phyloP scores from a whole-genome alignment of 805 yeast genomes.

The Barnettozyma populi region DNA sequence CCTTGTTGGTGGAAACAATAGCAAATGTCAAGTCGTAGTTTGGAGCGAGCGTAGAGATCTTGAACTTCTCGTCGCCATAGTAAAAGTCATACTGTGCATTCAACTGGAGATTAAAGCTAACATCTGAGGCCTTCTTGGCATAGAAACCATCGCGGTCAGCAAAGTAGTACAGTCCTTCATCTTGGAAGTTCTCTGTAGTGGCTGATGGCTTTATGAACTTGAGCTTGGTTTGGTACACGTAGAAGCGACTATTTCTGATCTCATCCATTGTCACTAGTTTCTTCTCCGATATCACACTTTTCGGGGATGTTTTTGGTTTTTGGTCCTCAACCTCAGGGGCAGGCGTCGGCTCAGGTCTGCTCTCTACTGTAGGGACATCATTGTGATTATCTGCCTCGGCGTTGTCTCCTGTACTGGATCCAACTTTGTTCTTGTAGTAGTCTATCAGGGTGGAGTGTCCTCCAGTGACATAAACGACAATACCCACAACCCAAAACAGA shows the following conservation, averaged over 20 bases:
- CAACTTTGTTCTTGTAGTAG: constrained; percentile 19
- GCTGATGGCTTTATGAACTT: constrained; percentile 17
- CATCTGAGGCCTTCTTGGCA: constrained; percentile 16
- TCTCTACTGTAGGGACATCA: constrained; percentile 5
- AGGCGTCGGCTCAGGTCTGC: background rate
- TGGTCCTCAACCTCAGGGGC: background rate
- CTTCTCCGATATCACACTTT: background rate
- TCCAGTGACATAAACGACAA: constrained; percentile 11
- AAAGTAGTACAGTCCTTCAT: constrained; percentile 22
- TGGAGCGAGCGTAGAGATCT: constrained; percentile 15
- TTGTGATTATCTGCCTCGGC: constrained; percentile 9
- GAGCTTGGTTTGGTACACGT: constrained; percentile 10
- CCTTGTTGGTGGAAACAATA: constrained; percentile 49
- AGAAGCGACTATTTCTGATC: constrained; percentile 16
- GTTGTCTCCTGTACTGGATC: constrained; percentile 4
- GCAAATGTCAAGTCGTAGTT: constrained; percentile 23
- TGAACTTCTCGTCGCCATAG: constrained; percentile 8
- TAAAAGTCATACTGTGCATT: constrained; percentile 5
- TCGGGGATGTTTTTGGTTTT: constrained; percentile 1
- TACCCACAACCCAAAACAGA: constrained; percentile 16
- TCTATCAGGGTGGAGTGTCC: constrained; percentile 15
- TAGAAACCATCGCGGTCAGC: constrained; percentile 7
- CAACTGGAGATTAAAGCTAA: constrained; percentile 7
- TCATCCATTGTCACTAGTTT: constrained; percentile 17
- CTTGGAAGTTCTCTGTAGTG: constrained; percentile 1